Evolutionary conservation across 495 filamentous ascomycete species (phyloP).

Genomic region (Elaphomyces granulatus): DNA sequence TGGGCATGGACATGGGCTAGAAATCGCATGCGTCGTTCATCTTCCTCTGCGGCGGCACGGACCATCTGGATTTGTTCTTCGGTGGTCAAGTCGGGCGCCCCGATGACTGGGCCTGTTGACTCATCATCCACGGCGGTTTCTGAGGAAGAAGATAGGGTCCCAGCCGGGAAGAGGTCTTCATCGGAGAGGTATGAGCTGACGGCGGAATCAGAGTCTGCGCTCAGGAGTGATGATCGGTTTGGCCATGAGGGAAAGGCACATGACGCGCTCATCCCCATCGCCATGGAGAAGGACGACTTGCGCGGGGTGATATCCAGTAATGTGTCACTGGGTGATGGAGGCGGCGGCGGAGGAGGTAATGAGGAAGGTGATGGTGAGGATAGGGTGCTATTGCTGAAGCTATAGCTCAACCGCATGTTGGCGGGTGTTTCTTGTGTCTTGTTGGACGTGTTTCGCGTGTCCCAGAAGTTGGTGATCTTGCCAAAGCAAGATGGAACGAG

Average conservation of each 20-base stretch:
- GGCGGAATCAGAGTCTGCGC: slow-evolving; percentile 20
- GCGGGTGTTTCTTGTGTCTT: no score
- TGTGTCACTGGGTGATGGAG: slow-evolving; percentile 26
- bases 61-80: slow-evolving; percentile 31
- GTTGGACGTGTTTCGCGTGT: no score
- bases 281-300: slow-evolving; percentile 33
- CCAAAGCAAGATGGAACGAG: no score
- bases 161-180: slow-evolving; percentile 33
- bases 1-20: slow-evolving; percentile 33
- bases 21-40: slow-evolving; percentile 29
- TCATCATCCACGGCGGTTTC: slow-evolving; percentile 24
- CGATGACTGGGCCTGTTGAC: slow-evolving; percentile 8
- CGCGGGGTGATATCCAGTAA: slow-evolving; percentile 32
- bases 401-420: slow-evolving; percentile 23
- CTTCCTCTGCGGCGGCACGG: slow-evolving; percentile 25
- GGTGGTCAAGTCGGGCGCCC: slow-evolving; percentile 18
- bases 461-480: no score
- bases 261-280: slow-evolving; percentile 28
- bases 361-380: slow-evolving; percentile 22
- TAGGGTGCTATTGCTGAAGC: slow-evolving; percentile 17
- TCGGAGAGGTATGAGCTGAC: slow-evolving; percentile 35
- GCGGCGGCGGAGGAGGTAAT: slow-evolving; percentile 25
- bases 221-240: slow-evolving; percentile 31
- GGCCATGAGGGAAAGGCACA: slow-evolving; percentile 43
- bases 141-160: slow-evolving; percentile 18